Evolutionary conservation across 331 rosid genomes (phyloP), one percentile per base, ranked within the genome.

Genomic region (Rhamnella rubrinervis): DNA sequence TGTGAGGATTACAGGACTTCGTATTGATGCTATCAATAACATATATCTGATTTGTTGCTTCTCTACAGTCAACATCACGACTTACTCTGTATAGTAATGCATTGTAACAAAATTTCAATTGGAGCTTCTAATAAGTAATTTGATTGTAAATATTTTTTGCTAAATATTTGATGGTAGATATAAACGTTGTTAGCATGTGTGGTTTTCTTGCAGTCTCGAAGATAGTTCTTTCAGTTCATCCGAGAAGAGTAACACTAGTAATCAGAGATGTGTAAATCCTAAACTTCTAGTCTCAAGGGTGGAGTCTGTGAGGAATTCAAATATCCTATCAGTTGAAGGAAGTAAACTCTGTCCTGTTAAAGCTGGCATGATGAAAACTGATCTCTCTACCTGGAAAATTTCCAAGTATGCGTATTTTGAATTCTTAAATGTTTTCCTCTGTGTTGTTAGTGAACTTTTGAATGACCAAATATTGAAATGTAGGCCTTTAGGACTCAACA

Each of bases 141-240:
- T 31, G 71, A 63, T 67, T 59, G 23, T 57, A 73, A 55, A 69
- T 37, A 55, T 66, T 31, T 31, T 31, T 31, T 31, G 35, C 5
- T 31, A 31, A 31, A 31, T 31, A 59, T 66, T 9, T 39, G 71
- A 63, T 70, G 55, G 37, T 57, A 73, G 58, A 69, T 28, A 51
- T 66, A 31, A 77, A 21, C 59, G 69, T 59, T 81, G 20, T 70
- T 66, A 20, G 66, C 53, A 15, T 55, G 2, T 61, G 56, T 66
- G 68, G 61, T 35, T 19, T 71, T 65, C 75, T 85, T 68, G 84
- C 80, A 84, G 95, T 71, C 56, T 83, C 81, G 81, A 75, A 62
- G 73, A 71, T 75, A 81, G 72, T 82, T 71, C 74, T 68, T 71
- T 80, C 71, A 71, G 83, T 72, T 60, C 74, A 77, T 72, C 74